These are phyloP conservation scores for Penicillium crystallinum DNA, from an alignment of 495 filamentous ascomycete genomes.

Conservation along the genomic window DNA sequence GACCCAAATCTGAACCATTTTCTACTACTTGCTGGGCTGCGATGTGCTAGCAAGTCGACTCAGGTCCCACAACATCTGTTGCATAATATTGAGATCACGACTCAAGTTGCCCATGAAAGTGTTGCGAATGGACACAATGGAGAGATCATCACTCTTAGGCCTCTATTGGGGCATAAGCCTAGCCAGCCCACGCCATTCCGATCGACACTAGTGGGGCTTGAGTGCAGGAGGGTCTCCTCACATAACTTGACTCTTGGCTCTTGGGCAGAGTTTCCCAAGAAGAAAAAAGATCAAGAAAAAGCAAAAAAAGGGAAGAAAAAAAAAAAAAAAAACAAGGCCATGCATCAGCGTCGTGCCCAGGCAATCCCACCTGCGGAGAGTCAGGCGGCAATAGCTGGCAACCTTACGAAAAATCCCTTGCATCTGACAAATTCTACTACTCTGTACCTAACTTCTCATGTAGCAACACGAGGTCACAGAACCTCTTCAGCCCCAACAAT, in stretches of 20 bases:
- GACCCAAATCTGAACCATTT: too few relatives aligned
- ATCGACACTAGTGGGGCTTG: background rate
- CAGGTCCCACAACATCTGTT: too few relatives aligned
- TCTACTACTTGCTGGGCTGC: too few relatives aligned
- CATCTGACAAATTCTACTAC: background rate
- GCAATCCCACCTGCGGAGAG: too few relatives aligned
- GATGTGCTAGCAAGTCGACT: too few relatives aligned
- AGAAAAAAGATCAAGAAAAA: background rate
- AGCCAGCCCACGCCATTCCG: background rate
- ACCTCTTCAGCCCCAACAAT: background rate
- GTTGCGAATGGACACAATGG: too few relatives aligned
- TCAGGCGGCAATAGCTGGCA: background rate
- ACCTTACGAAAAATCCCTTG: background rate
- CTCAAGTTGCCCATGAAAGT: too few relatives aligned
- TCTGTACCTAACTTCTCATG: background rate
- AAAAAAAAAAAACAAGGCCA: too few relatives aligned
- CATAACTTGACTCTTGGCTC: background rate
- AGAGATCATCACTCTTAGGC: background rate
- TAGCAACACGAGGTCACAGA: background rate
- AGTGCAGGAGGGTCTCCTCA: background rate
- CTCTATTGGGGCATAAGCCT: background rate
- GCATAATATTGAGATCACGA: too few relatives aligned
- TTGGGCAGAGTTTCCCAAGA: too few relatives aligned
- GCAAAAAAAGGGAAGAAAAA: too few relatives aligned
- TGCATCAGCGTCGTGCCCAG: too few relatives aligned